phyloP scores from a whole-genome alignment of 352 stramenopile genomes.

The Phytophthora capsici region DNA sequence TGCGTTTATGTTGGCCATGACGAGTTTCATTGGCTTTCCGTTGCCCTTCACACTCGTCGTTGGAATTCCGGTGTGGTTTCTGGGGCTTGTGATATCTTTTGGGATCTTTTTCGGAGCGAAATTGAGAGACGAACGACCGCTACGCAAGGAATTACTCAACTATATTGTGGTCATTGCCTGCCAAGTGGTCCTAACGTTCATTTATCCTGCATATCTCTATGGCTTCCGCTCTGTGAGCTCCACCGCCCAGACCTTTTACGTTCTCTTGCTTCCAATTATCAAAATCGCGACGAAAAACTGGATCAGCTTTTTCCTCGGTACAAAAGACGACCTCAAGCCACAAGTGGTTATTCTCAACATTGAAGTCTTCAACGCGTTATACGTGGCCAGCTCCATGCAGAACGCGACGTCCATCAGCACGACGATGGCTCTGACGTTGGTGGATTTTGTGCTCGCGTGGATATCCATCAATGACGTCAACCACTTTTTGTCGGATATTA shows the following conservation, averaged over 20 bases:
- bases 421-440: slow-evolving; percentile 29
- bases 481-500: slow-evolving; percentile 17
- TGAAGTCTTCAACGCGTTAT: slow-evolving; percentile 63
- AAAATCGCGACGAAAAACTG: slow-evolving; percentile 51
- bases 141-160: slow-evolving; percentile 25
- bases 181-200: slow-evolving; percentile 48
- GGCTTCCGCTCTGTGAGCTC: slow-evolving; percentile 36
- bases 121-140: slow-evolving; percentile 22
- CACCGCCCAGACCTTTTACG: slow-evolving; percentile 30
- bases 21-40: slow-evolving; percentile 39
- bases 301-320: slow-evolving; percentile 34
- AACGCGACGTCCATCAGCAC: slow-evolving; percentile 41
- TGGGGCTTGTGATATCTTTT: slow-evolving; percentile 31
- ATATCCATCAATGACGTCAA: slow-evolving; percentile 42
- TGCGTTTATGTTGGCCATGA: slow-evolving; percentile 38
- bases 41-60: slow-evolving; percentile 53
- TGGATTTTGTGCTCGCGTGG: slow-evolving; percentile 47
- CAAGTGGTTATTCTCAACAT: slow-evolving; percentile 63
- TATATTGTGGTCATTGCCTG: slow-evolving; percentile 39
- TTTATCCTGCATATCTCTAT: slow-evolving; percentile 64
- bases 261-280: slow-evolving; percentile 42
- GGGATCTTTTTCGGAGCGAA: slow-evolving; percentile 28
- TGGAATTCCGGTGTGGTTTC: slow-evolving; percentile 32
- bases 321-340: slow-evolving; percentile 42
- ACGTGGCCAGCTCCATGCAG: slow-evolving; percentile 52